Base-by-base conservation (phyloP, 1,139 yeast species). In the Hansenula lynferdii region DNA sequence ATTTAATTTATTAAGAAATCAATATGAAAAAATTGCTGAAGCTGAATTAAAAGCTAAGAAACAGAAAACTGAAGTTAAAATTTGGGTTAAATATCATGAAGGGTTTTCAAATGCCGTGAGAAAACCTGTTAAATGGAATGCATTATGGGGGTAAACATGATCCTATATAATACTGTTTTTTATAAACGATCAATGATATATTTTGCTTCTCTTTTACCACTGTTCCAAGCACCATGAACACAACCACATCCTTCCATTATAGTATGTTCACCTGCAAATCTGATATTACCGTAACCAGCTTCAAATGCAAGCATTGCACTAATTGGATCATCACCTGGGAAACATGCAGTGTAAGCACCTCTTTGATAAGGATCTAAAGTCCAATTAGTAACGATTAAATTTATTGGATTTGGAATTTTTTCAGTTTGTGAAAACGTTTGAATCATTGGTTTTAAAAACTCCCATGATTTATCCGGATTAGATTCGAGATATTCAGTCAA, bases 51-150 rank as follows among this genome's bases (percentile, higher is more conserved):
- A 43, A 6, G 47, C 47, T 16, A 49, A 52, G 34, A 43, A 34
- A 21, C 43, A 37, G 36, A 53, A 50, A 28, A 34, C 38, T 2
- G 47, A 50, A 31, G 42, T 59, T 37, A 68, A 84, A 45, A 83
- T 87, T 8, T 92, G 97, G 97, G 85, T 92, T 14, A 90, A 85
- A 55, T 90, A 82, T 54, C 85, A 85, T 48, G 97, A 90, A 60
- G 97, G 98, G 2, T 90, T 85, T 53, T 85, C 96, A 8, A 85
- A 90, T 60, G 98, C 98, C 0, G 97, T 92, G 1, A 67, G 95
- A 29, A 87, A 87, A 52, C 84, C 82, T 42, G 77, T 90, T 23
- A 75, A 81, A 8, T 92, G 97, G 97, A 60, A 65, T 6, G 85
- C 80, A 41, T 59, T 89, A 25, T 87, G 84, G 84, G 44, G 37